Base-by-base conservation (phyloP, 169 alveolate species). In the Ichthyophthirius multifiliis region DNA sequence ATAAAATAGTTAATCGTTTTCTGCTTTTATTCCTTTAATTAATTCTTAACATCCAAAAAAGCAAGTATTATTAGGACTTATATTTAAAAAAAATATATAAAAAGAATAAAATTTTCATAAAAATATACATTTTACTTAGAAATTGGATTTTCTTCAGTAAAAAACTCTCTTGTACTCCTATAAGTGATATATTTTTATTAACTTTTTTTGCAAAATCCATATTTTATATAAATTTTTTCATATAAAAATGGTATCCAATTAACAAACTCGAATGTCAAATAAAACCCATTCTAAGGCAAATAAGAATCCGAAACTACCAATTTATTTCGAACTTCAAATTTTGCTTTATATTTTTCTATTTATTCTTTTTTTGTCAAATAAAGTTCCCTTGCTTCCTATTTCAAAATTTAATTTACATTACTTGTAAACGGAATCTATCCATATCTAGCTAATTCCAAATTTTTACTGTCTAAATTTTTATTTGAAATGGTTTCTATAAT, bases 141-240 rank as follows among this genome's bases (percentile, higher is more conserved):
- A 55, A 55, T 55, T 27, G 71, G 71, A 7, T 55, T 5, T 20
- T 34, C 43, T 55, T 55, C 71, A 3, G 71, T 34, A 5, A 55
- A 27, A 7, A 27, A 55, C 10, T 55, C 71, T 23, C 31, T 55
- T 16, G 71, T 55, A 27, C 31, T 27, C 5, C 18, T 16, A 23
- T 55, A 55, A 3, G 71, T 20, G 12, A 55, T 3, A 27, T 55
- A 55, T 23, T 55, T 10, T 0, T 27, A 27, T 27, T 55, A 39
- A n/a, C 71, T 55, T 27, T 55, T 55, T 55, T n/a, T n/a, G n/a
- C 43, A 55, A 55, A 55, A 55, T 27, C 71, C 71, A 27, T 55
- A 55, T 27, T 55, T 55, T 4, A 55, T 55, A 27, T 55, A 55
- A 27, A 55, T 55, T 55, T 55, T 55, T 16, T 39, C 71, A 0